Conservation (phyloP, 768 basidiomycete genomes). For the Tylopilus subfusipes region DNA sequence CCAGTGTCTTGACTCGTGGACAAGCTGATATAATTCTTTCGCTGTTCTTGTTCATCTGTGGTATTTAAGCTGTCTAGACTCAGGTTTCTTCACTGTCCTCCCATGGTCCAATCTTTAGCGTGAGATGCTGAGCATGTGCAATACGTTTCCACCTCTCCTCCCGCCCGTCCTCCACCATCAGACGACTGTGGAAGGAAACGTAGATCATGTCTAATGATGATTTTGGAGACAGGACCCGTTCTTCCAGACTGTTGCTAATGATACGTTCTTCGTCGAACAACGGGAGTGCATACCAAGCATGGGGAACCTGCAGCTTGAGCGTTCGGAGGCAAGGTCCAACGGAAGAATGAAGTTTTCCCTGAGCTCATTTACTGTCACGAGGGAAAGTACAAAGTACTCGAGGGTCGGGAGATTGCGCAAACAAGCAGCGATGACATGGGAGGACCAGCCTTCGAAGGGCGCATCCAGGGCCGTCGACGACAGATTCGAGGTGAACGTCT, state of each 20-base stretch:
- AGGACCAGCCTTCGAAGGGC: conserved; percentile 34
- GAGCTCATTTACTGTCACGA: conserved; percentile 36
- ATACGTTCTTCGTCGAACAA: conserved; percentile 31
- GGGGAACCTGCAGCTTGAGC: conserved; percentile 36
- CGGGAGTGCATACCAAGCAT: conserved; percentile 33
- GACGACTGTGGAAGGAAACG: conserved; percentile 18
- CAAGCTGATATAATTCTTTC: not conserved
- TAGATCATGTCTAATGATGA: conserved; percentile 7
- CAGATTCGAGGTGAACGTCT: conserved; percentile 32
- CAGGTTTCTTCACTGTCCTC: conserved; percentile 19
- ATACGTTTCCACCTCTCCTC: conserved; percentile 27
- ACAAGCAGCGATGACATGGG: conserved; percentile 31
- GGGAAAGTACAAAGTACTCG: conserved; percentile 36
- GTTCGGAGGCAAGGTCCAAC: conserved; percentile 29
- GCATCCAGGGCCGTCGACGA: conserved; percentile 19
- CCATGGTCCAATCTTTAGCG: conserved; percentile 30
- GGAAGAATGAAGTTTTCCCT: conserved; percentile 30
- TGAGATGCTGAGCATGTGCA: conserved; percentile 17
- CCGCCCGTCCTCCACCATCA: conserved; percentile 23
- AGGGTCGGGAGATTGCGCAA: conserved; percentile 27
- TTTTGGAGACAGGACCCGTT: conserved; percentile 11
- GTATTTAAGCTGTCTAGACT: not conserved
- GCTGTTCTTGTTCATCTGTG: not conserved
- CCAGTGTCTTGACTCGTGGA: not conserved
- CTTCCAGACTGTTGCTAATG: conserved; percentile 31